Evolutionary conservation across 1,284 basidiomycete species (phyloP).

Genomic region (Fistulina hepatica): DNA sequence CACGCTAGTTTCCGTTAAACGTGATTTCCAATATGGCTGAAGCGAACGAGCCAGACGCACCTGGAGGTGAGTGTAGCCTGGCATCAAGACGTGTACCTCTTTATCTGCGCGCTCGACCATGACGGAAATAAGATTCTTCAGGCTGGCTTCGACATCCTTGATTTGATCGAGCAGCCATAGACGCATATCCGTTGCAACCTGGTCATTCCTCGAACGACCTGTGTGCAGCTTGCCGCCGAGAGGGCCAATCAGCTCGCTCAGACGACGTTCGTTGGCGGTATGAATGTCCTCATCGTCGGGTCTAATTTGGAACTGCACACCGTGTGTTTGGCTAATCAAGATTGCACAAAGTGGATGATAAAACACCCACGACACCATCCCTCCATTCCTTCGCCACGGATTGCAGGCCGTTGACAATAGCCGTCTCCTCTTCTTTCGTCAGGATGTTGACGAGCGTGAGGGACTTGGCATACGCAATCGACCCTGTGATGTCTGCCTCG

Average conservation of each 20-base stretch:
- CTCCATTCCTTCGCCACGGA: conserved; percentile 82
- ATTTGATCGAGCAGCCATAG: conserved; percentile 88
- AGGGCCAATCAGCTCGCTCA: conserved; percentile 88
- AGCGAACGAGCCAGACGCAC: conserved; percentile 30
- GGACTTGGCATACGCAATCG: conserved; percentile 91
- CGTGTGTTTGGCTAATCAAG: conserved; percentile 2
- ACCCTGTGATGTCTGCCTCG: conserved; percentile 84
- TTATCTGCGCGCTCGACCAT: conserved; percentile 87
- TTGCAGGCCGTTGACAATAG: conserved; percentile 73
- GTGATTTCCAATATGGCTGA: conserved; percentile 8
- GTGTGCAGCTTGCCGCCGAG: conserved; percentile 93
- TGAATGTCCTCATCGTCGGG: conserved; percentile 97
- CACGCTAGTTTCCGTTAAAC: conserved; percentile 66
- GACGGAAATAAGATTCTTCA: conserved; percentile 76
- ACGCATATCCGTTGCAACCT: conserved; percentile 97
- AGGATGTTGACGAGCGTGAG: conserved; percentile 74
- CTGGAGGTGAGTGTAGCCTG: conserved; percentile 96
- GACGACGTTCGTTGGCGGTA: conserved; percentile 94
- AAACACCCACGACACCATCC: conserved; percentile 45
- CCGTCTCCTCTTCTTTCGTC: conserved; percentile 59
- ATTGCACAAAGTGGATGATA: neutral
- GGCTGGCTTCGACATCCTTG: conserved; percentile 54
- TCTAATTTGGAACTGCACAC: conserved; percentile 52
- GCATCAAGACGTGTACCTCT: conserved; percentile 85
- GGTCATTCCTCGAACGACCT: conserved; percentile 92